A percentile compares a stretch with the other conserved stretches of the same genome.
Evolutionary conservation across 2,329 filamentous ascomycete species (phyloP).

Genomic region (Cryphonectria parasitica): DNA sequence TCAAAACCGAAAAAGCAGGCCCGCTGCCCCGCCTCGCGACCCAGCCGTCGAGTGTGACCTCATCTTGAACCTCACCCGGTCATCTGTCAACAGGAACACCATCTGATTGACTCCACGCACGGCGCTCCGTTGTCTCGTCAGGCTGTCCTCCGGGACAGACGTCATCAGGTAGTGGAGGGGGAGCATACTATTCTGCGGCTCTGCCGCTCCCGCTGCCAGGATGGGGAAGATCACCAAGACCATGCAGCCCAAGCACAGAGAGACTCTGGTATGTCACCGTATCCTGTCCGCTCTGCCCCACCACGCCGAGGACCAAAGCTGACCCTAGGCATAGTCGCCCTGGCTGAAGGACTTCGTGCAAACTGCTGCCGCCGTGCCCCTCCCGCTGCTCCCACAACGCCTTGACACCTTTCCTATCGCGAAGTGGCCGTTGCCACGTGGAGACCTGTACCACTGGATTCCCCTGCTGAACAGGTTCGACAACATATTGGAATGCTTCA

Average conservation of each 20-base stretch:
- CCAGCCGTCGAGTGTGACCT: not conserved
- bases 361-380: constrained; percentile 66
- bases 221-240: constrained; percentile 73
- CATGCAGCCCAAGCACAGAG: constrained; percentile 69
- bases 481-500: constrained; percentile 80
- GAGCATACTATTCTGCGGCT: constrained; percentile 56
- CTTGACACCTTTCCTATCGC: constrained; percentile 77
- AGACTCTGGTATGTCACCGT: constrained; percentile 61
- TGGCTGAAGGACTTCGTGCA: constrained; percentile 83
- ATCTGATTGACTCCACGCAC: constrained; percentile 23
- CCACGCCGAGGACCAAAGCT: constrained; percentile 32
- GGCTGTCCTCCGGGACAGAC: constrained; percentile 47
- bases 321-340: constrained; percentile 67
- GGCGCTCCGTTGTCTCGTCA: constrained; percentile 41
- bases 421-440: constrained; percentile 92
- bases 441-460: constrained; percentile 98
- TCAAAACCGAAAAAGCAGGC: not conserved
- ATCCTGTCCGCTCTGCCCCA: constrained; percentile 1
- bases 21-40: not conserved
- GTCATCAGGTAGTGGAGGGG: constrained; percentile 58
- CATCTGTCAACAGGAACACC: not conserved
- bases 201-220: constrained; percentile 59
- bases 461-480: constrained; percentile 92
- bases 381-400: constrained; percentile 76
- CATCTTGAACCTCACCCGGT: not conserved